These are phyloP conservation scores for Nakataea oryzae DNA, from an alignment of 2,329 filamentous ascomycete genomes.

Conservation along the genomic window DNA sequence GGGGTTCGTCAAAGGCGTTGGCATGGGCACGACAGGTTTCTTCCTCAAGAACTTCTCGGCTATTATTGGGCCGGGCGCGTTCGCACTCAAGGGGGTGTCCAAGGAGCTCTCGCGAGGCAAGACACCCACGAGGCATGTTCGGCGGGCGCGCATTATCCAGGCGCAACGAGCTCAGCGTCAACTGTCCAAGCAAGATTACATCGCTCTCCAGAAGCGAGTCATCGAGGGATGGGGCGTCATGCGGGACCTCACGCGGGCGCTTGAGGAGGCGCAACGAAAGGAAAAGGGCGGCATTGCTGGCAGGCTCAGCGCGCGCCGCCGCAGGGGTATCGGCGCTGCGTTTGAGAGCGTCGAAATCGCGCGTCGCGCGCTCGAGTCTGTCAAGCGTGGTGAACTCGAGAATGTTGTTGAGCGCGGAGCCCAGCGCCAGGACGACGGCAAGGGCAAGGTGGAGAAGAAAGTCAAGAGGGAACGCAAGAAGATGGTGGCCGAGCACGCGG, in stretches of 20 bases:
- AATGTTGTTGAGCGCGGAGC: slow-evolving; percentile 17
- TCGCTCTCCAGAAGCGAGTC: slow-evolving; percentile 18
- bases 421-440: slow-evolving; percentile 9
- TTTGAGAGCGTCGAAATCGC: slow-evolving; percentile 40
- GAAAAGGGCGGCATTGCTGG: slow-evolving; percentile 22
- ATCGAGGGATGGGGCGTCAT: slow-evolving; percentile 30
- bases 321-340: slow-evolving; percentile 28
- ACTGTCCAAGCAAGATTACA: slow-evolving; percentile 21
- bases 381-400: slow-evolving; percentile 32
- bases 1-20: slow-evolving; percentile 42
- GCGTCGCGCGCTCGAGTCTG: slow-evolving; percentile 30
- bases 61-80: slow-evolving; percentile 48
- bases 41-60: slow-evolving; percentile 56
- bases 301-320: slow-evolving; percentile 17
- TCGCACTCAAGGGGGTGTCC: slow-evolving; percentile 52
- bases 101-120: slow-evolving; percentile 46
- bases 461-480: slow-evolving; percentile 9
- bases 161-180: slow-evolving; percentile 34
- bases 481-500: slow-evolving; percentile 4
- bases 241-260: slow-evolving; percentile 25
- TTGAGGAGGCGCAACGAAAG: slow-evolving; percentile 24
- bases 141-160: slow-evolving; percentile 47
- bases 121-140: slow-evolving; percentile 41
- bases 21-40: slow-evolving; percentile 53
- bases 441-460: background rate